Conservation (phyloP, 139 green algal species). For the Picochlorum sp. region DNA sequence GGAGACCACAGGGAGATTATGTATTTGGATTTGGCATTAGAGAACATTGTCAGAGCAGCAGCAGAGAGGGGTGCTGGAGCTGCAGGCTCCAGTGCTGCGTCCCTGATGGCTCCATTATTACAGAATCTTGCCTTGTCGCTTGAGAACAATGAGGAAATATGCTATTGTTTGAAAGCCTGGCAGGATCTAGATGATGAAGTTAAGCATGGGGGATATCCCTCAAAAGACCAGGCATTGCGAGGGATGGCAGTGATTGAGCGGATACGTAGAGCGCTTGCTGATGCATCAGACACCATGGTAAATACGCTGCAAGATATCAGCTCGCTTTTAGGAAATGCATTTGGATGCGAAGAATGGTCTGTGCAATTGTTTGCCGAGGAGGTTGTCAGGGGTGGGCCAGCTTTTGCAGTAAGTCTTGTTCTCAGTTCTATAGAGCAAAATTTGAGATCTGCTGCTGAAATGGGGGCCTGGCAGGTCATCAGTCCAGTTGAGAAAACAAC, state of each 20-base stretch:
- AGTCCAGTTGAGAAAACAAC: constrained; percentile 43
- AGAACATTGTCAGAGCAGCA: constrained; percentile 67
- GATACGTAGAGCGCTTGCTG: constrained; percentile 63
- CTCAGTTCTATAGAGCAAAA: constrained; percentile 63
- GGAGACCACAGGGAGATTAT: constrained; percentile 72
- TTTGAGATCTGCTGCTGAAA: constrained; percentile 68
- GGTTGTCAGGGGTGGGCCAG: constrained; percentile 79
- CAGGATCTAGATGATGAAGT: constrained; percentile 56
- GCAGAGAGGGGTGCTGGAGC: constrained; percentile 57
- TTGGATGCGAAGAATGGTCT: constrained; percentile 79
- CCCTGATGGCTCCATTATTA: constrained; percentile 82
- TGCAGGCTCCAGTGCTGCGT: constrained; percentile 56
- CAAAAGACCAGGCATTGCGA: constrained; percentile 72
- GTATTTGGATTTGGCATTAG: constrained; percentile 95
- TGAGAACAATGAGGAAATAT: constrained; percentile 93
- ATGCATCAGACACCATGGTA: constrained; percentile 48
- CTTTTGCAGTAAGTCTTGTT: constrained; percentile 82
- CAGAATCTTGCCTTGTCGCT: constrained; percentile 91
- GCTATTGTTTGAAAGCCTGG: constrained; percentile 92
- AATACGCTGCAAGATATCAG: constrained; percentile 43
- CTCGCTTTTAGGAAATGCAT: constrained; percentile 52
- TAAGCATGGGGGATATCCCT: constrained; percentile 44
- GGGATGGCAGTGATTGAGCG: constrained; percentile 82
- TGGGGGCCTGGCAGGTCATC: constrained; percentile 91
- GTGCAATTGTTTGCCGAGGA: constrained; percentile 90